Conservation (phyloP, 495 filamentous ascomycete genomes). For the Xeromyces bisporus region DNA sequence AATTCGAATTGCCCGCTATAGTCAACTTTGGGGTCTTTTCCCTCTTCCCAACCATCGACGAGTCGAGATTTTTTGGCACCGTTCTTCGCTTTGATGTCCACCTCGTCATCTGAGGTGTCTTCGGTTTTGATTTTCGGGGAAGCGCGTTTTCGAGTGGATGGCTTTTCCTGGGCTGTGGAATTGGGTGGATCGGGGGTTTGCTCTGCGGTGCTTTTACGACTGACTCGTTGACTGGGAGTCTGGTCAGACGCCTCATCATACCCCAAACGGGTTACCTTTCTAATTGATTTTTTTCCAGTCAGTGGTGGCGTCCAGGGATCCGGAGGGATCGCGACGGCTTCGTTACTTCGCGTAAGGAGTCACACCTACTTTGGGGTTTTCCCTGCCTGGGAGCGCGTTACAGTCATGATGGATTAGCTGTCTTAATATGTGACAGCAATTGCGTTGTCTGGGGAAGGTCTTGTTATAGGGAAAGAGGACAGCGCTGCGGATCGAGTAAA, state of each 20-base stretch:
- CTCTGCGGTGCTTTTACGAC: constrained; percentile 3
- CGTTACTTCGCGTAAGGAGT: no score
- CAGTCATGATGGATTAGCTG: constrained; percentile 20
- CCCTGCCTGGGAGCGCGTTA: constrained; percentile 34
- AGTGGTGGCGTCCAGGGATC: no score
- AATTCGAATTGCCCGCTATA: constrained; percentile 74
- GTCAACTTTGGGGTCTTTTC: constrained; percentile 63
- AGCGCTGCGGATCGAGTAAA: no score
- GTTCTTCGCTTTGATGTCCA: constrained; percentile 16
- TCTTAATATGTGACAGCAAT: no score
- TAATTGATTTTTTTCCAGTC: background rate
- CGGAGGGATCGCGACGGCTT: no score
- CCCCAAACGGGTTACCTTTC: background rate
- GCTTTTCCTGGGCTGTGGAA: constrained; percentile 11
- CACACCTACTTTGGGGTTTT: constrained; percentile 35
- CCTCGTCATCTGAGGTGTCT: constrained; percentile 8
- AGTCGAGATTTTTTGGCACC: constrained; percentile 28
- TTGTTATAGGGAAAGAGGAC: no score
- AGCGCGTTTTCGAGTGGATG: constrained; percentile 18
- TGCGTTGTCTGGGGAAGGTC: no score
- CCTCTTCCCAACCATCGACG: constrained; percentile 49
- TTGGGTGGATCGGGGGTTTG: constrained; percentile 17
- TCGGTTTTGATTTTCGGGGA: constrained; percentile 13
- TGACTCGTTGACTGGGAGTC: background rate
- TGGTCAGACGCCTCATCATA: background rate